phyloP scores from a whole-genome alignment of 129 eudicot species.

The Cynara cardunculus region DNA sequence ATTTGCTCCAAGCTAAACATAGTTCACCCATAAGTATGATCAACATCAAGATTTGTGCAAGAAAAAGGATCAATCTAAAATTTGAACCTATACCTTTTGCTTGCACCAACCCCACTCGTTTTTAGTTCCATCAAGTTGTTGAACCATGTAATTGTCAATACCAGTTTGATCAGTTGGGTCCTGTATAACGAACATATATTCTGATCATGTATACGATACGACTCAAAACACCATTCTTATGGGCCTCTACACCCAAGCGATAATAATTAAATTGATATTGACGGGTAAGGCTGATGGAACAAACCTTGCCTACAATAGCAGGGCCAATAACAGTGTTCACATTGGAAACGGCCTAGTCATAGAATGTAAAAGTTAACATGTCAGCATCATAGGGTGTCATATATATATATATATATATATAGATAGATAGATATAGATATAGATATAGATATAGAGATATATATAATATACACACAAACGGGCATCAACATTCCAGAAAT shows the following conservation, averaged over 20 bases:
- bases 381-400: not conserved
- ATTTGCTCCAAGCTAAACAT: slow-evolving; percentile 88
- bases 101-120: slow-evolving; percentile 99
- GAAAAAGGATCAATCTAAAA: not conserved
- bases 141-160: slow-evolving; percentile 92
- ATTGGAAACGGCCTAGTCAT: slow-evolving; percentile 68
- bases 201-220: not conserved
- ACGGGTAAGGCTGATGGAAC: slow-evolving; percentile 19
- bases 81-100: slow-evolving; percentile 62
- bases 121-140: slow-evolving; percentile 87
- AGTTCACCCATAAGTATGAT: not conserved
- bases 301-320: slow-evolving; percentile 92
- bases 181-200: slow-evolving; percentile 22
- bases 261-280: not conserved
- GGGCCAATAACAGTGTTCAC: slow-evolving; percentile 83
- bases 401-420: not conserved
- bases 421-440: no score
- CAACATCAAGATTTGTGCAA: not conserved
- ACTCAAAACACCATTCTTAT: not conserved
- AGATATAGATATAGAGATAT: no score
- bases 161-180: slow-evolving; percentile 90
- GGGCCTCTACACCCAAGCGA: not conserved
- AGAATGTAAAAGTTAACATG: slow-evolving; percentile 11
- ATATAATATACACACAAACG: not conserved
- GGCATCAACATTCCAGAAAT: not conserved